phyloP scores from a whole-genome alignment of 2,329 filamentous ascomycete genomes.

The Macrophomina pseudophaseolina region DNA sequence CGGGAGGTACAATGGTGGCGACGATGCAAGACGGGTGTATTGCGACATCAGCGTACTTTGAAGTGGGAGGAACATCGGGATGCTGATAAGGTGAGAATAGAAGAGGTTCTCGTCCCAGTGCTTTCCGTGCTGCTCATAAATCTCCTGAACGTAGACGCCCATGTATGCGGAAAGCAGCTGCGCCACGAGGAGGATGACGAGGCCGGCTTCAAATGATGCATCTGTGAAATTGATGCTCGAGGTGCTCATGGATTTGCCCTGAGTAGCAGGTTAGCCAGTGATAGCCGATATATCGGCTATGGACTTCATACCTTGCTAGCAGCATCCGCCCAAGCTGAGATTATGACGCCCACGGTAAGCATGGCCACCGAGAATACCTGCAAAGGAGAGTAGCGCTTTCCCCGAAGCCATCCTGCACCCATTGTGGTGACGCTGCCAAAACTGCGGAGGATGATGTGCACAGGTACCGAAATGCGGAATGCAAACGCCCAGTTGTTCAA shows the following conservation, averaged over 20 bases:
- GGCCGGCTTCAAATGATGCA: conserved; percentile 68
- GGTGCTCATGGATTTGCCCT: conserved; percentile 51
- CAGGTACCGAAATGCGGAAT: conserved; percentile 92
- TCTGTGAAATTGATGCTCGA: conserved; percentile 46
- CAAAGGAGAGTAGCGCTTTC: conserved; percentile 79
- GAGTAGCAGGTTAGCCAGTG: neutral
- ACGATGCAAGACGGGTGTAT: conserved; percentile 66
- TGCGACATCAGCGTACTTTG: conserved; percentile 68
- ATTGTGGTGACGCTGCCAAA: conserved; percentile 97
- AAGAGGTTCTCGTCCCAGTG: conserved; percentile 97
- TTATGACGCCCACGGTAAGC: conserved; percentile 83
- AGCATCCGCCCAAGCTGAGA: conserved; percentile 89
- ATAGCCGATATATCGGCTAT: neutral
- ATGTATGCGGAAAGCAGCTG: conserved; percentile 92
- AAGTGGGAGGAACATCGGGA: conserved; percentile 78
- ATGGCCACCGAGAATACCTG: conserved; percentile 83
- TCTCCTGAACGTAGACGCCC: conserved; percentile 92
- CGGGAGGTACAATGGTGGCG: conserved; percentile 61
- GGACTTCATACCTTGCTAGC: conserved; percentile 70
- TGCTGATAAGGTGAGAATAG: conserved; percentile 79
- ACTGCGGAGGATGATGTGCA: conserved; percentile 95
- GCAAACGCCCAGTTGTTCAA: conserved; percentile 98
- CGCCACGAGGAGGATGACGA: conserved; percentile 82
- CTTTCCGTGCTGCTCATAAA: conserved; percentile 82
- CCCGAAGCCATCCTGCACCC: conserved; percentile 83